Evolutionary conservation across 2,329 filamentous ascomycete genomes (phyloP), one percentile per base, ranked within the genome.

Genomic region (Nigrograna mackinnonii): DNA sequence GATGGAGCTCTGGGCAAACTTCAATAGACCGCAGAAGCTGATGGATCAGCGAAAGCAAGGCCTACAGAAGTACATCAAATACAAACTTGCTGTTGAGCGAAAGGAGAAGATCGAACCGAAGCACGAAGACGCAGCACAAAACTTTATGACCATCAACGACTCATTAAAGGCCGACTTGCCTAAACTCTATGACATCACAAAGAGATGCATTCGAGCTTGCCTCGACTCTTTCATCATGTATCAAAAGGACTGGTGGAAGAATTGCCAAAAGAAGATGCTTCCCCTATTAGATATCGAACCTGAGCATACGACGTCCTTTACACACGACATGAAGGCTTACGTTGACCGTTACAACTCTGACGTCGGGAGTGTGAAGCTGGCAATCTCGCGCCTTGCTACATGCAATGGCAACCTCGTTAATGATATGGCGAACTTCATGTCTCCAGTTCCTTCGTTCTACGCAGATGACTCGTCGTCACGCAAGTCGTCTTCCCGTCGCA

Each of bases 11-110:
- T 87, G 94, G 64, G 85, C 87, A 58, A 78, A 89, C 6, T 91
- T 95, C 58, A 85, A 87, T 39, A 87, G 89, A 24, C 91, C 92
- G 2, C 88, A 91, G 36, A 81, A 91, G 45, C 86, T 94, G 4
- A 96, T 97, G 83, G 89, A 91, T 63, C 96, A 97, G 73, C 87
- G 94, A 18, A 86, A 91, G 56, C 97, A 97, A 74, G 86, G 89
- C n/a, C 81, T 95, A 12, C 74, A 92, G 13, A 91, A 96, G 62
- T 97, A 89, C 67, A 89, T 92, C 52, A 87, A 87, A 54, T 89
- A 83, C 55, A 85, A 89, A 59, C 82, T 87, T 54, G 78, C 91
- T 44, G 86, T 87, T 60, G 87, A 90, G 33, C 79, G 83, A 22
- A 89, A 90, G 49, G 91, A 95, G 68, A 95, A 89, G 55, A 78